These are phyloP conservation scores for Heliamphora exappendiculata DNA, from an alignment of 148 eudicot genomes.

Conservation along the genomic window DNA sequence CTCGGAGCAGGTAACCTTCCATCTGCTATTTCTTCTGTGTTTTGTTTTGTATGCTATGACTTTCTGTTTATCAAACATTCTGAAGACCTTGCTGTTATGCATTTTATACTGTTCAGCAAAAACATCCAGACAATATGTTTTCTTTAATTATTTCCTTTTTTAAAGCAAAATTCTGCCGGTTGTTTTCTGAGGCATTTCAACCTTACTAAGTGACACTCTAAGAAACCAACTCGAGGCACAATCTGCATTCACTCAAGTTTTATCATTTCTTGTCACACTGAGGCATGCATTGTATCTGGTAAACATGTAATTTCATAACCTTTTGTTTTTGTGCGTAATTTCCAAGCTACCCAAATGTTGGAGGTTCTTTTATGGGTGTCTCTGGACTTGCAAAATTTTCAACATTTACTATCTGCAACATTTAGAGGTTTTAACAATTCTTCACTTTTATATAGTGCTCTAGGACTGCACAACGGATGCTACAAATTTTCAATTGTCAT, in stretches of 20 bases:
- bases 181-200: background rate
- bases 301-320: background rate
- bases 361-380: background rate
- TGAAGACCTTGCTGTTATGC: background rate
- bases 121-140: too few species aligned
- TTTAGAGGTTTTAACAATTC: background rate
- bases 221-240: constrained; percentile 1
- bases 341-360: background rate
- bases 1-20: constrained; percentile 69
- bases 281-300: background rate
- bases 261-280: background rate
- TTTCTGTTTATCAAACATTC: background rate
- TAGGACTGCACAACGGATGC: background rate
- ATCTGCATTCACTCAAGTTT: background rate
- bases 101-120: background rate
- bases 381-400: background rate
- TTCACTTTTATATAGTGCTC: background rate
- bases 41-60: background rate
- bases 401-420: background rate
- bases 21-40: background rate
- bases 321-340: too few species aligned
- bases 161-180: background rate
- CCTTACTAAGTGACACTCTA: background rate
- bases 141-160: background rate
- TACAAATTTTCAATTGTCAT: too few species aligned